Base-by-base conservation (phyloP, 495 filamentous ascomycete species). In the Aspergillus ostianus region DNA sequence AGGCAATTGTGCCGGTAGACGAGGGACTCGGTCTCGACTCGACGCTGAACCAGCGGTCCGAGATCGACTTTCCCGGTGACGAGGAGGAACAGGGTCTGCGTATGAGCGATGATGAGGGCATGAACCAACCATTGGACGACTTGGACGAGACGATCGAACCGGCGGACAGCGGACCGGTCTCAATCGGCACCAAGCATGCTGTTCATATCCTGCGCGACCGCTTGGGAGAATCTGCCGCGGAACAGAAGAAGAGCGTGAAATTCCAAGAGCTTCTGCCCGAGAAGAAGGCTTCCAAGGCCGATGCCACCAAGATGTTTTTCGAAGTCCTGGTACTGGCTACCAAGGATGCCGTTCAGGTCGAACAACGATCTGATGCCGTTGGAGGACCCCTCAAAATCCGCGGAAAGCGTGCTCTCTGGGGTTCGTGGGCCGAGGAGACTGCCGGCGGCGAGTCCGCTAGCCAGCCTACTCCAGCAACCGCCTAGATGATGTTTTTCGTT, bases 241-340 rank as follows among this genome's bases (percentile, higher is more conserved):
- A 72, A 26, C 87, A 90, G 68, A 89, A 87, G 77, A 92, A 92
- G 69, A 81, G 81, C 45, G 90, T 96, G 6, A 77, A 92, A 18
- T 98, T 98, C 83, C 92, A 97, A 70, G 90, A 97, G 44, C 82
- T 98, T 49, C 82, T 97, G 2, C 94, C 94, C 1, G 90, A 93
- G 74, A 70, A 77, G 52, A 84, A 80, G 54, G 91, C 94, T 2
- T 87, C 82, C 53, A 88, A 89, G 67, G 86, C 86, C 13, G 94
- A 98, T 64, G 95, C 95, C 3, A 97, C 94, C 45, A 96, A 96
- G 80, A 96, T 98, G 93, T 98, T 98, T 77, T 98, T 98, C 60
- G 95, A 98, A 75, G 86, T 93, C 41, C 78, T 98, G 46, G 94
- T 98, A 6, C 78, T 98, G 52, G 95, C 95, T 12, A 98, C 94